Evolutionary conservation across 169 alveolate species (phyloP).

Genomic region (Eimeria necatrix): DNA sequence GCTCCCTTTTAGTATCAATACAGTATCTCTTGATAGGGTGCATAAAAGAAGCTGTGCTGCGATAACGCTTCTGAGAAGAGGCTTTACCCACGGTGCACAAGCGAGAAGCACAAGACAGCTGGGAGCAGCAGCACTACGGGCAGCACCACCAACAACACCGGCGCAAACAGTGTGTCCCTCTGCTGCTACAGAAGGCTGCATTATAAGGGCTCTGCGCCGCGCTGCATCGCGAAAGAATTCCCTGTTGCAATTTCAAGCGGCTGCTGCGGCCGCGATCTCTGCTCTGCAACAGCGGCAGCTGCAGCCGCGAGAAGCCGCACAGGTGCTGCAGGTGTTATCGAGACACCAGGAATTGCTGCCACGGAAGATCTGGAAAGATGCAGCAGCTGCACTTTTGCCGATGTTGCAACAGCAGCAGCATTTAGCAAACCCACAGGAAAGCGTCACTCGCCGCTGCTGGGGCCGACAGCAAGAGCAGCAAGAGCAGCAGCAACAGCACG

Average conservation of each 20-base stretch:
- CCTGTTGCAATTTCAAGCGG: neutral
- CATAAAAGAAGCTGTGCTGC: neutral
- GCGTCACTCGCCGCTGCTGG: neutral
- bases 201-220: neutral
- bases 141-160: slow-evolving; percentile 5
- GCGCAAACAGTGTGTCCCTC: neutral
- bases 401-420: slow-evolving; percentile 25
- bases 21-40: no score
- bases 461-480: neutral
- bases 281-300: slow-evolving; percentile 49
- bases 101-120: no score
- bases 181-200: neutral
- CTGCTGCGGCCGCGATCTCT: slow-evolving; percentile 6
- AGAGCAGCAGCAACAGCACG: slow-evolving; percentile 1
- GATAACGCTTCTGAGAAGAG: neutral
- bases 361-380: slow-evolving; percentile 4
- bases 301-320: slow-evolving; percentile 29
- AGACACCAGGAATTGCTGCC: slow-evolving; percentile 25
- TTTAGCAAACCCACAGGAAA: neutral
- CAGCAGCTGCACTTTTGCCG: slow-evolving; percentile 46
- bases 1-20: neutral
- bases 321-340: slow-evolving; percentile 66
- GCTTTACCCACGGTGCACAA: no score
- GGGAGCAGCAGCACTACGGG: neutral
- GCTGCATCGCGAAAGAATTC: neutral